Base-by-base conservation (phyloP, 2,329 filamentous ascomycete genomes). In the Pseudogymnoascus sp. region DNA sequence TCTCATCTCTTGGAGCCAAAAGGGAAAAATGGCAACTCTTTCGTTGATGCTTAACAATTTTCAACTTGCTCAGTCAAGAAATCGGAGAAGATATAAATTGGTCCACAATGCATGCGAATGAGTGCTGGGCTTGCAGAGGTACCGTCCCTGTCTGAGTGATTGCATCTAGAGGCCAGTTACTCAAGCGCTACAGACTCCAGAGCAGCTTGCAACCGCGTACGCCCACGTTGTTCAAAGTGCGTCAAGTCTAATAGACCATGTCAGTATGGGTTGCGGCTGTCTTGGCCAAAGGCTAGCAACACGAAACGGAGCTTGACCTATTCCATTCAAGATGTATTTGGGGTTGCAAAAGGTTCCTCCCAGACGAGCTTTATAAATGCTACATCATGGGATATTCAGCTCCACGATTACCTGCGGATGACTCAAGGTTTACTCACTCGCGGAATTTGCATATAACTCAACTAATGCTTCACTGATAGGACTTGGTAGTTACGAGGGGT, bases 101-200 rank as follows among this genome's bases (percentile, higher is more conserved):
- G 47, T 54, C 45, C 63, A 66, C 5, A n/a, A 68, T 68, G 67
- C 64, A 67, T 65, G 21, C 42, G 42, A 66, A 66, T 62, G 29
- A 65, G 63, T 68, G 67, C 66, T 68, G 67, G 67, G 62, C 66
- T 67, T 68, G 66, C 63, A 68, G 29, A 68, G 67, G 67, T 68
- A 68, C 31, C 45, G 59, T 64, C 51, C 66, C 64, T 51, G 63
- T 66, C 45, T 37, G 63, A 59, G 59, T 64, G 45, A 64, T 26
- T n/a, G 18, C 42, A 47, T 26, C 18, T n/a, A 21, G 34, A 7
- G 62, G 47, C 61, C 37, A 63, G 57, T 66, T 66, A 65, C 64
- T 67, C 21, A 66, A 47, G 34, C 62, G 51, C 60, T 40, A 62
- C 61, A 68, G 67, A 68, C 64, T 67, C 66, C 40, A 67, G 66